Percentiles rank a stretch among this genome's conserved stretches.
These are phyloP conservation scores for Lentinula raphanica DNA, from an alignment of 768 basidiomycete species.

Conservation along the genomic window DNA sequence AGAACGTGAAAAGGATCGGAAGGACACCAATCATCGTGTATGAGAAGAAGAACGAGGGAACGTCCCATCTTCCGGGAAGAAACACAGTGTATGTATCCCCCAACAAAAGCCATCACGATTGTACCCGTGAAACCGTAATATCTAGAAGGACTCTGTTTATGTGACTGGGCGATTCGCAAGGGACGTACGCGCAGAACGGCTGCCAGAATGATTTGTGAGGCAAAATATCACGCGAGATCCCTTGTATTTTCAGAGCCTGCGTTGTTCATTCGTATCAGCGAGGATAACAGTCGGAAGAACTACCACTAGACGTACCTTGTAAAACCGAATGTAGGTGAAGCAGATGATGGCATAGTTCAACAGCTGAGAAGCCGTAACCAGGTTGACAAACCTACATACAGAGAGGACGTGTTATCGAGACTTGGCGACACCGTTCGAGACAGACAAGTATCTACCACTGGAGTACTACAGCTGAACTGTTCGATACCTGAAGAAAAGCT, in stretches of 20 bases:
- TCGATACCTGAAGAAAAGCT: constrained; percentile 49
- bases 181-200: constrained; percentile 40
- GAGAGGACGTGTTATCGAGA: not conserved
- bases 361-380: constrained; percentile 44
- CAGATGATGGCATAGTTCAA: constrained; percentile 44
- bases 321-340: constrained; percentile 44
- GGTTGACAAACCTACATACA: constrained; percentile 39
- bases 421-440: not conserved
- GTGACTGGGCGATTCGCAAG: too few relatives aligned
- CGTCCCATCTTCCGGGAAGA: constrained; percentile 43
- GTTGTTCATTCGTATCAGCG: not conserved
- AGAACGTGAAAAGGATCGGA: constrained; percentile 38
- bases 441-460: constrained; percentile 30
- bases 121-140: constrained; percentile 43
- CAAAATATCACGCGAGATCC: constrained; percentile 37
- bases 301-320: constrained; percentile 21
- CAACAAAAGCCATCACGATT: constrained; percentile 40
- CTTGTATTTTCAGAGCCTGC: constrained; percentile 40
- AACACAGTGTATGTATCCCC: constrained; percentile 50
- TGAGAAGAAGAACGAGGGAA: constrained; percentile 44
- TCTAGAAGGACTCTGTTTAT: constrained; percentile 23
- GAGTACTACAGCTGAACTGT: constrained; percentile 40
- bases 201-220: constrained; percentile 46
- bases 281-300: not conserved
- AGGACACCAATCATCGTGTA: constrained; percentile 41